phyloP scores from a whole-genome alignment of 2,329 filamentous ascomycete species.

The Penicillium oxalicum region DNA sequence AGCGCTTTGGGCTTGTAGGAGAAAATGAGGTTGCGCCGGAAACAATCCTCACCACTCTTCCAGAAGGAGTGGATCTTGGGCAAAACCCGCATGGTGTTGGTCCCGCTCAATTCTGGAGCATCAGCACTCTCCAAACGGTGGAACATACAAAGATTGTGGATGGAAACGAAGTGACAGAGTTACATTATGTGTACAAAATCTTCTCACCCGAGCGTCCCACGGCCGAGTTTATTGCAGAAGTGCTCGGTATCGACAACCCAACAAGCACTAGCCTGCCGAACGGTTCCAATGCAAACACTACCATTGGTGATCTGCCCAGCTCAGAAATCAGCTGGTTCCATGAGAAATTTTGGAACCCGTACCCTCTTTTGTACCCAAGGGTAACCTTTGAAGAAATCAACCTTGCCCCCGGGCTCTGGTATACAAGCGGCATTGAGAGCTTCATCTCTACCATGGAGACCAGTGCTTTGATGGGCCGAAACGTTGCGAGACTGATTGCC shows the following conservation, averaged over 20 bases:
- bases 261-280: slow-evolving; percentile 5
- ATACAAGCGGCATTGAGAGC: slow-evolving; percentile 69
- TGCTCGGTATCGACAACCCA: slow-evolving; percentile 43
- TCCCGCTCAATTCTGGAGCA: slow-evolving; percentile 73
- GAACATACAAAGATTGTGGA: slow-evolving; percentile 48
- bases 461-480: slow-evolving; percentile 75
- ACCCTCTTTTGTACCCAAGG: slow-evolving; percentile 77
- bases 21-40: slow-evolving; percentile 53
- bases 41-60: slow-evolving; percentile 76
- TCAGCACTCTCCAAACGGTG: slow-evolving; percentile 64
- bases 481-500: slow-evolving; percentile 51
- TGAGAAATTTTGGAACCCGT: slow-evolving; percentile 72
- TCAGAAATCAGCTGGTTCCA: slow-evolving; percentile 66
- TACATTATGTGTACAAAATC: slow-evolving; percentile 61
- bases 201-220: slow-evolving; percentile 53
- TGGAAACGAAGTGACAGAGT: slow-evolving; percentile 13
- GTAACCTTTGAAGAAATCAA: slow-evolving; percentile 79
- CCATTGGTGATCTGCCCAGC: slow-evolving; percentile 32
- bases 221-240: slow-evolving; percentile 41
- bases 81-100: slow-evolving; percentile 54
- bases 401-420: slow-evolving; percentile 51
- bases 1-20: slow-evolving; percentile 63
- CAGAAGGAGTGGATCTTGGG: slow-evolving; percentile 43
- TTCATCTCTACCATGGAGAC: slow-evolving; percentile 99
- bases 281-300: slow-evolving; percentile 14